Evolutionary conservation across 176 grass and related monocot species (phyloP), one percentile per base, ranked within the genome.

Genomic region (Oryza rufipogon): DNA sequence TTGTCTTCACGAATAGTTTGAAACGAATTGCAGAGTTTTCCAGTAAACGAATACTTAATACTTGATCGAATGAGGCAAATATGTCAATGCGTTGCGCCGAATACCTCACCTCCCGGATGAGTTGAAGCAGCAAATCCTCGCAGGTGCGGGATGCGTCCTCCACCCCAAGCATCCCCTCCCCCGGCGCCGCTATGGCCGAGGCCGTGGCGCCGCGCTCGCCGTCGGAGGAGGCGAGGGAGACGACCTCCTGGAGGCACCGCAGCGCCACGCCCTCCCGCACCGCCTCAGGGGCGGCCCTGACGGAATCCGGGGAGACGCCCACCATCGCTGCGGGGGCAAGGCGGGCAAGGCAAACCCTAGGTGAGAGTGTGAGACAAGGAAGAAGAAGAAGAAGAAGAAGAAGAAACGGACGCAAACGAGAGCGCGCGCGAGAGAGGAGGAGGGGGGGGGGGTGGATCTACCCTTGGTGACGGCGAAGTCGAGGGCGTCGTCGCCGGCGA

Each of bases 261-360:
- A 88, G 47, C 17, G 81, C 75, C 36, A 88, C 3, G 23, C 75
- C 26, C 75, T 88, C 86, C 80, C 86, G 75, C 12, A 23, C 28
- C 1, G 60, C 23, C 61, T 84, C 68, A 4, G 86, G 86, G 19
- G 74, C 74, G 44, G 45, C 58, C 5, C 26, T 11, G 58, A 88
- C 8, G 58, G 17, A 83, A 17, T 88, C 80, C 23, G 32, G 46
- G 16, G 54, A 84, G 75, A 32, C 19, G 36, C 45, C 33, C 58
- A 88, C 42, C 68, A 83, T 9, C 58, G 58, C 87, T 88, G 34
- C 34, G 33, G 33, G 33, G 33, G 68, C 12, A 49, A 49, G 33
- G 33, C 33, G 33, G 33, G 33, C 33, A 34, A 34, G 33, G 33
- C 26, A 26, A 36, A 74, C 79, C 80, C 86, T 73, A 78, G 28